Conservation (phyloP, 176 grass and related monocot species). For the Saccharum spontaneum region DNA sequence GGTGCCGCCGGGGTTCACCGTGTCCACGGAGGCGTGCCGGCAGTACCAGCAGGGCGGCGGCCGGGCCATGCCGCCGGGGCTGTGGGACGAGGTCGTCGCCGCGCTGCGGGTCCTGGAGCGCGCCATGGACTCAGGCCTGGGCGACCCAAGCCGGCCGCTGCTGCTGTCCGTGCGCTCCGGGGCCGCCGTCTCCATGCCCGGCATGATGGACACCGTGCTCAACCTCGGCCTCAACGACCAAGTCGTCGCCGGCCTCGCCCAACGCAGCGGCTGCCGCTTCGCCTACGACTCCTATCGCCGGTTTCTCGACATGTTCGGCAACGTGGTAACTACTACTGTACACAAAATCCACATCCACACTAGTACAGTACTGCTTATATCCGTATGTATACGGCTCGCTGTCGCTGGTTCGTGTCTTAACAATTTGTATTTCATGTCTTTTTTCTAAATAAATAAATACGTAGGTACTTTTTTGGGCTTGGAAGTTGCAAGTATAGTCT, state of each 20-base stretch:
- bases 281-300: slow-evolving; percentile 89
- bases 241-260: slow-evolving; percentile 58
- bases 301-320: slow-evolving; percentile 91
- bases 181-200: slow-evolving; percentile 94
- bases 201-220: slow-evolving; percentile 99
- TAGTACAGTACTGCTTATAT: too few species aligned
- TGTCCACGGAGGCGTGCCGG: slow-evolving; percentile 93
- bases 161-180: slow-evolving; percentile 94
- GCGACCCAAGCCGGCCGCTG: slow-evolving; percentile 60
- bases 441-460: too few species aligned
- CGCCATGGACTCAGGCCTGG: slow-evolving; percentile 63
- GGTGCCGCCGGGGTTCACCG: slow-evolving; percentile 91
- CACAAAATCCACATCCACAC: too few species aligned
- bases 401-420: too few species aligned
- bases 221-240: slow-evolving; percentile 87
- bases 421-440: too few species aligned
- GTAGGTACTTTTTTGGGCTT: too few species aligned
- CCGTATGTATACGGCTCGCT: too few species aligned
- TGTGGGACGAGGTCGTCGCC: slow-evolving; percentile 84
- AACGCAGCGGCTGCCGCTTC: slow-evolving; percentile 65
- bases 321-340: slow-evolving; percentile 46
- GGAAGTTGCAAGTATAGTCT: too few species aligned
- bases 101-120: slow-evolving; percentile 58
- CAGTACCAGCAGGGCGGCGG: slow-evolving; percentile 50
- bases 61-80: slow-evolving; percentile 53